These are phyloP conservation scores for Scytalidium sp. DNA, from an alignment of 2,329 filamentous ascomycete species.

Conservation along the genomic window DNA sequence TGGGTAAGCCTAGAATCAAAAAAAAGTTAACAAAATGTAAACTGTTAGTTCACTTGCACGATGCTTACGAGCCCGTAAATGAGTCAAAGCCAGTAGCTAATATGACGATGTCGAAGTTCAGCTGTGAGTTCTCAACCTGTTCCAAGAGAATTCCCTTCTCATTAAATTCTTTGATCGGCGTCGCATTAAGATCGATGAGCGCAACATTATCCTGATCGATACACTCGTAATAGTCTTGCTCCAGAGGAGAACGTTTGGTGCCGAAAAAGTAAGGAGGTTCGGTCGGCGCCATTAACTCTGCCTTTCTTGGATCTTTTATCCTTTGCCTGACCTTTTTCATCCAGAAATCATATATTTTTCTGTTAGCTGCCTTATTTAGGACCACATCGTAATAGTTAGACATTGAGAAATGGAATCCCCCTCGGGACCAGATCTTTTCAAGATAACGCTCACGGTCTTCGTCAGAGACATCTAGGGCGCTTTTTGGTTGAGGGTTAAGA, in stretches of 20 bases:
- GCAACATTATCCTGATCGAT: slow-evolving; percentile 44
- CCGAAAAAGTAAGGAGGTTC: slow-evolving; percentile 43
- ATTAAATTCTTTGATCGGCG: slow-evolving; percentile 37
- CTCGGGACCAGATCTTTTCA: slow-evolving; percentile 40
- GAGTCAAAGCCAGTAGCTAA: slow-evolving; percentile 36
- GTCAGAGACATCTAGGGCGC: background rate
- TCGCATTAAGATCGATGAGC: slow-evolving; percentile 41
- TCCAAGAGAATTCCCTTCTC: slow-evolving; percentile 31
- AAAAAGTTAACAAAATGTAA: no score
- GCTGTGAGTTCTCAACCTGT: slow-evolving; percentile 22
- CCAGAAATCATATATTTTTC: slow-evolving; percentile 47
- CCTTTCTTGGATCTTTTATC: slow-evolving; percentile 40
- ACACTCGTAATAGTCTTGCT: slow-evolving; percentile 47
- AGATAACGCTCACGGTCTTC: slow-evolving; percentile 43
- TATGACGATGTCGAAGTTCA: slow-evolving; percentile 31
- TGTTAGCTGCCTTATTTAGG: slow-evolving; percentile 38
- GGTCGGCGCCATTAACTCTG: slow-evolving; percentile 45
- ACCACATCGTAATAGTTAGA: slow-evolving; percentile 44
- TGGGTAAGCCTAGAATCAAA: slow-evolving; percentile 24
- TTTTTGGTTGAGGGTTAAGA: background rate
- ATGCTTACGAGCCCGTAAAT: no score
- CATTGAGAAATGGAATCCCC: slow-evolving; percentile 45
- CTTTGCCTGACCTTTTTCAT: slow-evolving; percentile 38
- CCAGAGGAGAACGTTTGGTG: slow-evolving; percentile 42
- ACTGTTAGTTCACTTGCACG: no score